Conservation (phyloP, 2,329 filamentous ascomycete genomes). For the Chalaropsis thielavioides region DNA sequence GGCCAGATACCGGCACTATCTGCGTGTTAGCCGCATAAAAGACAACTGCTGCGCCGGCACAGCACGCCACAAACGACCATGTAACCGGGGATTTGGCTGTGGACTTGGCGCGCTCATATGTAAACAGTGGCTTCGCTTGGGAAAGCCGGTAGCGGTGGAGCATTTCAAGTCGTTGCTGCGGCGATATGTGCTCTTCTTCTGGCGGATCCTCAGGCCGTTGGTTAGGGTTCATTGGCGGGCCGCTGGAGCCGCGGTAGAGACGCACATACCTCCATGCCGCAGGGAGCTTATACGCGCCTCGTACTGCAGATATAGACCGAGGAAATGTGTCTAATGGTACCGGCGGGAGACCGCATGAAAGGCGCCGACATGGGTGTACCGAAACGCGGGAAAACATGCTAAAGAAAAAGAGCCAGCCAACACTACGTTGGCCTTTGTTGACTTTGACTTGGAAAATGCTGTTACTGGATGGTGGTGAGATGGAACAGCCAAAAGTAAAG, state of each 20-base stretch:
- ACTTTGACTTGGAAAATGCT: too few species aligned
- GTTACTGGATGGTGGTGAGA: too few species aligned
- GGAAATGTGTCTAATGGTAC: neutral
- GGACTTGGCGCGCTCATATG: slow-evolving; percentile 24
- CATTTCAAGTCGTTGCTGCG: slow-evolving; percentile 9
- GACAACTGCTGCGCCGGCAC: slow-evolving; percentile 30
- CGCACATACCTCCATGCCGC: neutral
- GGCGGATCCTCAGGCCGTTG: slow-evolving; percentile 12
- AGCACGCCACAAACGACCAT: slow-evolving; percentile 29
- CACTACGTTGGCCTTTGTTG: neutral
- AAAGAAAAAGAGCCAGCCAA: neutral
- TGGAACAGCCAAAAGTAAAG: too few species aligned
- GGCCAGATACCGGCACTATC: slow-evolving; percentile 56
- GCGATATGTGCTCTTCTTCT: slow-evolving; percentile 7
- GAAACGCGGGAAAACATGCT: neutral
- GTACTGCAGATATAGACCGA: neutral
- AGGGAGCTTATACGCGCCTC: neutral
- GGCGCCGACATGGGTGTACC: neutral
- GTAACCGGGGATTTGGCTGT: slow-evolving; percentile 27
- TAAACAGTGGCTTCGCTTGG: slow-evolving; percentile 27
- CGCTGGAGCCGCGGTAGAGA: slow-evolving; percentile 2
- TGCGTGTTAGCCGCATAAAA: slow-evolving; percentile 60
- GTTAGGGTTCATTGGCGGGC: slow-evolving; percentile 16
- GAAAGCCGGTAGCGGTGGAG: slow-evolving; percentile 19
- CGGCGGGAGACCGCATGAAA: neutral